Evolutionary conservation across 163 green algal species (phyloP), one percentile per base, ranked within the genome.

Genomic region (Scenedesmus sp.): DNA sequence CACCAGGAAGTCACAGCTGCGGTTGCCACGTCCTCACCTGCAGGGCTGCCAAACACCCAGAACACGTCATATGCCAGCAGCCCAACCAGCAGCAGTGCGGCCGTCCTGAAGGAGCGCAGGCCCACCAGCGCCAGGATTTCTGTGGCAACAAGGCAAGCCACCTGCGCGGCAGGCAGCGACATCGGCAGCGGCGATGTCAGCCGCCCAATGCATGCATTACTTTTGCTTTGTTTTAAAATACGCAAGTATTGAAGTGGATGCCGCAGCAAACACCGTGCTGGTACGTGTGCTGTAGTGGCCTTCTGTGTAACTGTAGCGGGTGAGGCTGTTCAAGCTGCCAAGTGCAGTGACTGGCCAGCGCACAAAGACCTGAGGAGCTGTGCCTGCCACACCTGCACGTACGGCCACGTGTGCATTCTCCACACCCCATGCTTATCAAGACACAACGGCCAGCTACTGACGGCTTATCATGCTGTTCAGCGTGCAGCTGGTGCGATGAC

Each of bases 11-110:
- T 40, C 9, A 33, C 70, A 80, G 33, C 70, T 33, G 35, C 35
- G 33, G 2, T 30, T 33, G 35, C 16, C n/a, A 35, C 12, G 7
- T 59, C 92, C 93, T 35, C 94, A 94, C n/a, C 68, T 73, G 37
- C 33, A 83, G n/a, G 42, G 10, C 93, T 97, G 30, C 93, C 96
- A 95, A 99, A 99, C 61, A 99, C 97, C 97, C 98, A 99, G 90
- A 99, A 99, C 53, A 98, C 96, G 89, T 99, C 98, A 90, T 99
- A 99, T 30, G 93, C 44, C 82, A 99, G 95, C 78, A 99, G 94
- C 0, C 98, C 98, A 22, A 94, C 43, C 61, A 98, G 95, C 90
- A 98, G 93, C 20, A 95, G 80, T 0, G 91, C 94, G 4, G 95
- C 94, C 26, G 94, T 93, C 18, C 94, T 92, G 83, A 96, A 96